Evolutionary conservation across 2,329 filamentous ascomycete genomes (phyloP), one percentile per base, ranked within the genome.

Genomic region (Zymoseptoria ardabiliae): DNA sequence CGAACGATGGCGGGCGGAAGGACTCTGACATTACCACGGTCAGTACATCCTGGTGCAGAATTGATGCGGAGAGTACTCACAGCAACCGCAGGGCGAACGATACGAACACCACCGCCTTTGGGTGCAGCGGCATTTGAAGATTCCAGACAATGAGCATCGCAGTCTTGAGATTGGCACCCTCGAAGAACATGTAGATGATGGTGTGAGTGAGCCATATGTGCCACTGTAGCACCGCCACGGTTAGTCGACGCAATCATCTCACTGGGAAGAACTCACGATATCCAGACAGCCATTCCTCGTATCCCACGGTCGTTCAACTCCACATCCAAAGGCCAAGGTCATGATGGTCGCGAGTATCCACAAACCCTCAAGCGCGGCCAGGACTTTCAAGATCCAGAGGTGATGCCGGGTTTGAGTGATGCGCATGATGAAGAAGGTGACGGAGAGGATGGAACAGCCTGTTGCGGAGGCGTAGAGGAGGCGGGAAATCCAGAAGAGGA

Each of bases 41-140:
- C 21, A 53, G 50, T 25, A 5, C 13, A 19, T 20, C 19, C 3
- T 20, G n/a, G 10, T 19, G 13, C n/a, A 4, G 9, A 9, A 17
- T 19, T 20, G 11, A 9, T 10, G 4, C 1, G 7, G 30, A 10
- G 13, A 10, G 30, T 11, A 58, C 63, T 41, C 28, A 69, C 63
- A 71, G 58, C 3, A 71, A 61, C 17, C 69, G 66, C 13, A 66
- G 35, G 19, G 58, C 56, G 49, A 71, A 71, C 2, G 64, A 62
- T 1, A 63, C 57, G 6, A 70, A 28, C n/a, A 70, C 62, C 41
- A 60, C 61, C 5, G 56, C 21, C 53, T 70, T 71, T 5, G 63
- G 57, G 10, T 58, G 57, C 2, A 57, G 30, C 11, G 64, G 63
- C 66, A 71, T 71, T 13, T 63, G 61, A 45, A 71, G 59, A 48